These are phyloP conservation scores for Euphrasia confusa DNA, from an alignment of 257 asterid species.

Conservation along the genomic window DNA sequence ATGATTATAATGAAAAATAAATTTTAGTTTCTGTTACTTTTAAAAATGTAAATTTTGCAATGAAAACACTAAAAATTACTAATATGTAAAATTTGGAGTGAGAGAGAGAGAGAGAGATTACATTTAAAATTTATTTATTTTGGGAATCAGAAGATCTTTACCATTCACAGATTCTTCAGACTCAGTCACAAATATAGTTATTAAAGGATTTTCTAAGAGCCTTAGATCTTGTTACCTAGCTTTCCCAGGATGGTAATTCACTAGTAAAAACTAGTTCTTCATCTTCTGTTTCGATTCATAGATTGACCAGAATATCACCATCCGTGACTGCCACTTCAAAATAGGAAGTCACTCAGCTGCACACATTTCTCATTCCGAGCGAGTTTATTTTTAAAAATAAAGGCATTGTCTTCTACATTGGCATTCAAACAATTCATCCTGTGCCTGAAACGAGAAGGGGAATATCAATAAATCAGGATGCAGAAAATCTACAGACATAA, in stretches of 20 bases:
- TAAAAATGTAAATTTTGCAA: no score
- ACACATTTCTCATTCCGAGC: conserved; percentile 23
- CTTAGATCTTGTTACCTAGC: background rate
- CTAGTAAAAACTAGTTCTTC: background rate
- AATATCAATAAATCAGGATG: conserved; percentile 11
- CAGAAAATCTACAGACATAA: background rate
- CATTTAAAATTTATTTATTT: no score
- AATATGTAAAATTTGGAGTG: no score
- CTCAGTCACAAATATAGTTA: no score
- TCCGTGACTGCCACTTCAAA: conserved; percentile 32
- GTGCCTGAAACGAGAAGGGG: conserved; percentile 47
- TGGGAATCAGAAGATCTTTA: no score
- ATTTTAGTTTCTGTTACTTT: no score
- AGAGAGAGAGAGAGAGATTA: no score
- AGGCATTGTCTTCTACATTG: conserved; percentile 60
- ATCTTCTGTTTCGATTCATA: background rate
- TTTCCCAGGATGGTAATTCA: background rate
- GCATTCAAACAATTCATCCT: conserved; percentile 69
- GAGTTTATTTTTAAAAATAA: conserved; percentile 35
- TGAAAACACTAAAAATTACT: no score
- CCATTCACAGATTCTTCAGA: no score
- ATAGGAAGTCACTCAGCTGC: conserved; percentile 67
- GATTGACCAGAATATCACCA: background rate
- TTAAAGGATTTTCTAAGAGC: no score
- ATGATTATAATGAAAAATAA: no score